Evolutionary conservation across 2,329 filamentous ascomycete genomes (phyloP).

Genomic region (Neofusicoccum kwambonambiense): DNA sequence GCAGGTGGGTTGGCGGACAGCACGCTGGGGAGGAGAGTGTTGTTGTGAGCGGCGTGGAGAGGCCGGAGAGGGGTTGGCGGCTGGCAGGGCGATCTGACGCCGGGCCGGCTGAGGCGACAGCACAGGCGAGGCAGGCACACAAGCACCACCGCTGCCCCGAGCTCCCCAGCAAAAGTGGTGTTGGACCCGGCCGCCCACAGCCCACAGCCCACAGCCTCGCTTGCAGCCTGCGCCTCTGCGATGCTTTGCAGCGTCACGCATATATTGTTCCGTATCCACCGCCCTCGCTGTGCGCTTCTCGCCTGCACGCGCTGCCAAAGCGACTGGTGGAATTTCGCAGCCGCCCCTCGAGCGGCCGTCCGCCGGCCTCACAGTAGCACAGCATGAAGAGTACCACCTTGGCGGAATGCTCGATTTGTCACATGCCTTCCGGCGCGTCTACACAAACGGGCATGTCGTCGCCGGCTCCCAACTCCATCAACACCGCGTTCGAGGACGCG

Average conservation of each 20-base stretch:
- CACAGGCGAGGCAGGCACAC: conserved; percentile 3
- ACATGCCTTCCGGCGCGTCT: background rate
- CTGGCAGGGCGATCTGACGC: background rate
- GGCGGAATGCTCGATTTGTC: conserved; percentile 7
- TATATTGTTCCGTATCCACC: conserved; percentile 1
- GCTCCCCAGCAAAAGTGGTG: conserved; percentile 5
- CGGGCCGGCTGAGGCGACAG: conserved; percentile 7
- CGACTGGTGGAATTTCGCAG: background rate
- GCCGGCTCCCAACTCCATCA: background rate
- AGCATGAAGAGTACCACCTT: conserved; percentile 6
- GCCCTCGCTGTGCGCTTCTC: background rate
- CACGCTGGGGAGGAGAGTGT: background rate
- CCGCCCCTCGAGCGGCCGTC: background rate
- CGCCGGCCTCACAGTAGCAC: background rate
- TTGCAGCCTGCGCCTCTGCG: background rate
- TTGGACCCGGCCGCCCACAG: background rate
- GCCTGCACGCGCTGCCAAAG: background rate
- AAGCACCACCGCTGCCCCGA: conserved; percentile 1
- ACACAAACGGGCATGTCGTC: background rate
- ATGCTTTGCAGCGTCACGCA: conserved; percentile 3
- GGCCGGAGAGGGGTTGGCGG: conserved; percentile 13
- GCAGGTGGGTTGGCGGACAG: background rate
- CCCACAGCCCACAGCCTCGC: background rate
- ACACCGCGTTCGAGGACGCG: background rate
- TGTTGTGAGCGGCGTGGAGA: conserved; percentile 1